Evolutionary conservation across 176 grass and related monocot genomes (phyloP), one percentile per base, ranked within the genome.

Genomic region (Phoenix dactylifera): DNA sequence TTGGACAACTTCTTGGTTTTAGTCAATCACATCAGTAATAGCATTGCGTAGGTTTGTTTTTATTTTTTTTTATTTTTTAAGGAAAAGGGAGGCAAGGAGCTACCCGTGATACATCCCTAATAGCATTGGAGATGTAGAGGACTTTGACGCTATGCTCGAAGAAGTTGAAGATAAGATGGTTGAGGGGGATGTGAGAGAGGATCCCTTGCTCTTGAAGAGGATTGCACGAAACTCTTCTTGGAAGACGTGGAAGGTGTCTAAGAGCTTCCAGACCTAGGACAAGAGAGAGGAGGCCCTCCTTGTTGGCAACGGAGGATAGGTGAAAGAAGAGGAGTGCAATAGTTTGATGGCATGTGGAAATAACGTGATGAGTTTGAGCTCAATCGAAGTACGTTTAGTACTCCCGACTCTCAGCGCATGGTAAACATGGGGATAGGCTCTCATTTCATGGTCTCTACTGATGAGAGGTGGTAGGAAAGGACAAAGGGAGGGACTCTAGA

Each of bases 101-200:
- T 20, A 20, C 20, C 20, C 20, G 20, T 20, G 20, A 20, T 3
- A 75, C 93, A 12, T 92, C 84, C 24, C 84, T 84, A 4, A 98
- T 55, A 59, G 87, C 84, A 22, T 89, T 98, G 87, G 84, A 98
- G 66, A 96, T 76, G 70, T 96, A 86, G 77, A 96, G 86, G 0
- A 80, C 80, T 73, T 88, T 96, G 62, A 96, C 72, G 16, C 83
- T 75, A 49, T 87, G n/a, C 50, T 96, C 86, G 80, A 90, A 82
- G 78, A 90, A 96, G 77, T 88, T 87, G 6, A 68, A 28, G 60
- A 96, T 49, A 26, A 82, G 65, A 52, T 87, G 83, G 75, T 90
- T 78, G 67, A 84, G 69, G 5, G 91, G 80, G 4, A 86, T 68
- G 3, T 77, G 26, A 0, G 58, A 12, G 16, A 80, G 65, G 4